Evolutionary conservation across 208 protist species (phyloP), one percentile per base, ranked within the genome.

Genomic region (Trypanosoma rangeli): DNA sequence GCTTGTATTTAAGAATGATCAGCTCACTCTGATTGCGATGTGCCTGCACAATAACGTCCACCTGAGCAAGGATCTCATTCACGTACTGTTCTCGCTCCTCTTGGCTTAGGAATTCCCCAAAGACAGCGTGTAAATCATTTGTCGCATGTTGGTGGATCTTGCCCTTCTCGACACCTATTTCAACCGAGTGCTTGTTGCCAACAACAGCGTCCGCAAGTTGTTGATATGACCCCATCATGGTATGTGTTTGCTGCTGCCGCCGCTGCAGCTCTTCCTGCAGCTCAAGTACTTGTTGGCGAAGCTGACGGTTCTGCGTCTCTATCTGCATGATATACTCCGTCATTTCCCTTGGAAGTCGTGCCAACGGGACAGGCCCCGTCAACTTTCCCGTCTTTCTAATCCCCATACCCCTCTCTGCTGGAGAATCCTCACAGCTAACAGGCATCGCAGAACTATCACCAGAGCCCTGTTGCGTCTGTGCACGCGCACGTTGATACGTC

Each of bases 1-100:
- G 28, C 29, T 72, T 78, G 58, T 78, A 78, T 33, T 68, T 52
- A 20, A 70, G 67, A 46, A 78, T 67, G 20, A 72, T 65, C 20
- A 56, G 33, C 42, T 58, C 58, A 22, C 50, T 67, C n/a, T 78
- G 49, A 50, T 70, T 72, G 35, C 63, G 60, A 64, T 78, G 73
- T 10, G 73, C 73, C 16, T 72, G 53, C 9, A 78, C 67, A 59
- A 73, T 37, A 26, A 44, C 22, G 48, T 78, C 73, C 48, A 73
- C 60, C 48, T 78, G 73, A 18, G 56, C 54, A 58, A 78, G 49
- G 7, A 78, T 26, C 48, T 78, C 67, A 35, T 68, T 64, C 53
- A 78, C 55, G 67, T 70, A 78, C 5, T 13, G 31, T 54, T 78
- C 58, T 15, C 64, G 49, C 52, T 70, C 73, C 39, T 73, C 73